Conservation (phyloP, 2,329 filamentous ascomycete genomes). For the Neonectria magnoliae region DNA sequence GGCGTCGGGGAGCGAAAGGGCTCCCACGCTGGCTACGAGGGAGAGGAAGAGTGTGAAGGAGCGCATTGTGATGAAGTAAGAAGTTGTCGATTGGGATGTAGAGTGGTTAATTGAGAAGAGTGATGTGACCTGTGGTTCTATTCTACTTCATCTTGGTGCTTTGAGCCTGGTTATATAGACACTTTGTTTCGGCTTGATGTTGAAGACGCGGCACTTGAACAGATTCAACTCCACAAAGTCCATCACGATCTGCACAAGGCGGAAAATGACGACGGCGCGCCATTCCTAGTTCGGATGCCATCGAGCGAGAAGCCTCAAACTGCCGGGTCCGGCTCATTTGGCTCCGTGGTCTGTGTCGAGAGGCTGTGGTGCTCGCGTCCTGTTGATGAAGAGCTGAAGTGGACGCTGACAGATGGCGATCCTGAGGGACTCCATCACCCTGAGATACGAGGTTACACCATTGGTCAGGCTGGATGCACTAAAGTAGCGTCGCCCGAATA, state of each 20-base stretch:
- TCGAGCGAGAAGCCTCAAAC: conserved; percentile 24
- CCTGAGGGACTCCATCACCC: neutral
- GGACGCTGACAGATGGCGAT: neutral
- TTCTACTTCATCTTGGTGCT: neutral
- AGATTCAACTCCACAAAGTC: neutral
- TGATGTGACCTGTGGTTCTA: neutral
- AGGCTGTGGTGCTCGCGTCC: neutral
- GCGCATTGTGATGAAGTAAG: conserved; percentile 30
- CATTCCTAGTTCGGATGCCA: conserved; percentile 13
- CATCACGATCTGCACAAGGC: neutral
- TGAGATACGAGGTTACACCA: neutral
- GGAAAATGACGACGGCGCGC: neutral
- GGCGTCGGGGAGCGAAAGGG: conserved; percentile 42
- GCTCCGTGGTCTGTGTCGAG: neutral
- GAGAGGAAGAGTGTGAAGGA: conserved; percentile 21
- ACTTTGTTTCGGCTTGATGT: neutral
- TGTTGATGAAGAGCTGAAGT: neutral
- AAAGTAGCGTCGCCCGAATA: conserved; percentile 36
- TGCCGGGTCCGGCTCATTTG: neutral
- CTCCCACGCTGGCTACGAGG: conserved; percentile 30
- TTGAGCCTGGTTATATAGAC: neutral
- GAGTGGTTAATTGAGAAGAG: no score
- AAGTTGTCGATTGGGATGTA: neutral
- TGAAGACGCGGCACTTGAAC: neutral
- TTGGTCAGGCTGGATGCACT: neutral